A percentile compares a stretch with the other conserved stretches of the same genome.
Evolutionary conservation across 768 basidiomycete species (phyloP).

Genomic region (Lentinula aciculospora): DNA sequence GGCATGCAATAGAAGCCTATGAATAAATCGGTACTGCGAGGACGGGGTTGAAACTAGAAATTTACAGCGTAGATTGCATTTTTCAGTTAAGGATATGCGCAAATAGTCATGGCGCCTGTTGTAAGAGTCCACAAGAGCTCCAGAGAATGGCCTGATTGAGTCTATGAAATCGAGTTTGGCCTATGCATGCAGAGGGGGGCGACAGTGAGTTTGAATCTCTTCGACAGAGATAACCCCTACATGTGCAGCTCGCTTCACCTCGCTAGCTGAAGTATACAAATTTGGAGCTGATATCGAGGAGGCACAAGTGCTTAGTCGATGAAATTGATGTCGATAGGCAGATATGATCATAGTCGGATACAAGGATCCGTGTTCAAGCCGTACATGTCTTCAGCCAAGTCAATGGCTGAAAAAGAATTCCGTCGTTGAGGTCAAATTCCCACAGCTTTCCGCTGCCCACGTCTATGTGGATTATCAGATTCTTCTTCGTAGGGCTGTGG

Average conservation of each 20-base stretch:
- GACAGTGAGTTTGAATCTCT: background rate
- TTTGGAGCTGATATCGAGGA: background rate
- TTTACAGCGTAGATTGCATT: constrained; percentile 81
- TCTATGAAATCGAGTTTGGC: constrained; percentile 54
- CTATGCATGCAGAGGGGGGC: constrained; percentile 30
- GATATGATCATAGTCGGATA: background rate
- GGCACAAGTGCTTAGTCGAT: background rate
- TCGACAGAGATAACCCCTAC: background rate
- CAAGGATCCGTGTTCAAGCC: background rate
- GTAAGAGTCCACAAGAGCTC: constrained; percentile 61
- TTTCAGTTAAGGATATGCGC: constrained; percentile 82
- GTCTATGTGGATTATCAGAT: background rate
- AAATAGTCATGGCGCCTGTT: constrained; percentile 75
- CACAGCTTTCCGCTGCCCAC: background rate
- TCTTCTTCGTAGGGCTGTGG: background rate
- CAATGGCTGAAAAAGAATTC: background rate
- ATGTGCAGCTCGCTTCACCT: constrained; percentile 1
- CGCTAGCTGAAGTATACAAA: background rate
- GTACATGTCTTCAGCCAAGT: too few species aligned
- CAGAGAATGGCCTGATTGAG: constrained; percentile 37
- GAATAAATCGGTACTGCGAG: background rate
- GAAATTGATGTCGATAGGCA: background rate
- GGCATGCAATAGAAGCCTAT: constrained; percentile 93
- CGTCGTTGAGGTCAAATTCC: background rate
- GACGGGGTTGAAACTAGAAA: constrained; percentile 2